phyloP scores from a whole-genome alignment of 306 rosid species.

The Aeschynomene evenia region DNA sequence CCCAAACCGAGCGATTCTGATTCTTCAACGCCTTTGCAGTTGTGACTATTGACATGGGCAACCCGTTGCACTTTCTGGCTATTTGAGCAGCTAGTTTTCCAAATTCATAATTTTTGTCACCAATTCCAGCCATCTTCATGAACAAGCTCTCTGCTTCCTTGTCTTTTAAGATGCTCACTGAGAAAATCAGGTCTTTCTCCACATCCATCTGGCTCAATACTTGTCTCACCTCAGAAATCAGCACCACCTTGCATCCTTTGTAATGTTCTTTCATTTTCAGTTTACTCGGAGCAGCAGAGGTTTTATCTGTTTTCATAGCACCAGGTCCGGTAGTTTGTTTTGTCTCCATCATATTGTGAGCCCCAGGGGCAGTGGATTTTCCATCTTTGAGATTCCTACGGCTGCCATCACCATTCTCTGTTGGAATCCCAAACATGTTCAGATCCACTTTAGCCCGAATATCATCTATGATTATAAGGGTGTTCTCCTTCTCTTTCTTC shows the following conservation, averaged over 20 bases:
- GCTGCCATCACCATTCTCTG: no score
- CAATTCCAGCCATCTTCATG: not conserved
- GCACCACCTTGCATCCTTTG: constrained; percentile 23
- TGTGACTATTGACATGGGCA: constrained; percentile 23
- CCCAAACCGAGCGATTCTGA: not conserved
- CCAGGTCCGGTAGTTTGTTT: not conserved
- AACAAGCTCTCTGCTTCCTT: not conserved
- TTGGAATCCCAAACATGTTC: constrained; percentile 18
- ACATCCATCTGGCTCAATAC: constrained; percentile 10
- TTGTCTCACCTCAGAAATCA: constrained; percentile 17
- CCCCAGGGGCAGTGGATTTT: not conserved
- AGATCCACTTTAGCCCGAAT: not conserved
- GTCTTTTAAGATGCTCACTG: not conserved
- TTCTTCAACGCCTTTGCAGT: constrained; percentile 1
- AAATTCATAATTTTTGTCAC: not conserved
- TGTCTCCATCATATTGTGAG: no score
- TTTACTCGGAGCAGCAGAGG: not conserved
- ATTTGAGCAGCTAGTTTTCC: not conserved
- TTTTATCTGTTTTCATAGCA: not conserved
- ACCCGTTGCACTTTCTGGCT: not conserved
- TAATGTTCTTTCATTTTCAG: not conserved
- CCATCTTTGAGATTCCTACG: not conserved
- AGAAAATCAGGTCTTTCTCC: not conserved
- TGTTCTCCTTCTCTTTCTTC: not conserved
- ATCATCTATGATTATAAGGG: constrained; percentile 23